Evolutionary conservation across 2,329 filamentous ascomycete species (phyloP).

Genomic region (Cryphonectria naterciae): DNA sequence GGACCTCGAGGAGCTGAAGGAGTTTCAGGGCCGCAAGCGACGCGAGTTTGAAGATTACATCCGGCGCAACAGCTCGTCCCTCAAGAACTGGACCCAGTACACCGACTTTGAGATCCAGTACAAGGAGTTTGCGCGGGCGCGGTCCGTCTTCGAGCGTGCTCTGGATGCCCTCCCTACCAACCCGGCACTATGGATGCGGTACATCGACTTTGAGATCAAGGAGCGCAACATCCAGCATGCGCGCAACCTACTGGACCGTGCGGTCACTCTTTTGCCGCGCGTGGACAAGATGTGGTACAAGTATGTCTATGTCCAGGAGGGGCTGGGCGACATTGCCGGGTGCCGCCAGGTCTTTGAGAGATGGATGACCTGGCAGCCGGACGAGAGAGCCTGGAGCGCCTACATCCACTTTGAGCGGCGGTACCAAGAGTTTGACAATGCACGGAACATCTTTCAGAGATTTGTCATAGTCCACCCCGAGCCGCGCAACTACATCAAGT

Average conservation of each 20-base stretch:
- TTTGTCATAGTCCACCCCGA: conserved; percentile 95
- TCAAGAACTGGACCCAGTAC: conserved; percentile 99
- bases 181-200: conserved; percentile 86
- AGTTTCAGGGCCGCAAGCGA: conserved; percentile 93
- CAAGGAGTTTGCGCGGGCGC: conserved; percentile 90
- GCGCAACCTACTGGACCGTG: conserved; percentile 88
- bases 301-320: conserved; percentile 99
- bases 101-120: conserved; percentile 97
- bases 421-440: conserved; percentile 88
- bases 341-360: conserved; percentile 94
- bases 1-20: conserved; percentile 96
- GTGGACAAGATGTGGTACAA: conserved; percentile 99
- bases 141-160: conserved; percentile 92
- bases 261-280: conserved; percentile 87
- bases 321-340: conserved; percentile 89
- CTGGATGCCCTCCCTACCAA: conserved; percentile 89
- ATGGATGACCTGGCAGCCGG: conserved; percentile 98
- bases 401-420: conserved; percentile 98
- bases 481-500: conserved; percentile 97
- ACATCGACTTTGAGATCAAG: conserved; percentile 94
- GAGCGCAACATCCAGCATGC: conserved; percentile 95
- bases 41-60: conserved; percentile 99
- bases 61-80: conserved; percentile 87
- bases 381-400: conserved; percentile 91
- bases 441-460: conserved; percentile 84